phyloP scores from a whole-genome alignment of 2,329 filamentous ascomycete genomes.

The Trichoderma sp. region DNA sequence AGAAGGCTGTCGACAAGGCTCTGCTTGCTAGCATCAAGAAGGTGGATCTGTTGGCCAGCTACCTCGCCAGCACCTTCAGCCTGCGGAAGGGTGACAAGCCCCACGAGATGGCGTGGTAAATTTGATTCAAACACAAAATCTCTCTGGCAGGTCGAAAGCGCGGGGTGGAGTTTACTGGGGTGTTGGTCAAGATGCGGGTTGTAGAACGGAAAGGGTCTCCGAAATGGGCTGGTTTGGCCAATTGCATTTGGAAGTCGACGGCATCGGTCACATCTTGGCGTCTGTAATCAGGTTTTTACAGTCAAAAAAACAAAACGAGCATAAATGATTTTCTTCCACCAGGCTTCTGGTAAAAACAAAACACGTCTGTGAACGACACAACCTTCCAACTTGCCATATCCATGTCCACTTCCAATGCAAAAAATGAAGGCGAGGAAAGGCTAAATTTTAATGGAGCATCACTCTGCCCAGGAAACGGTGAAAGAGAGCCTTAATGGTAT shows the following conservation, averaged over 20 bases:
- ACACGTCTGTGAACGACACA: conserved; percentile 33
- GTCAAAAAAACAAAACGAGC: conserved; percentile 52
- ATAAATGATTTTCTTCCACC: conserved; percentile 36
- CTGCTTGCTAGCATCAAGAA: conserved; percentile 97
- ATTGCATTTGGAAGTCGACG: conserved; percentile 65
- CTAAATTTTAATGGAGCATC: background rate
- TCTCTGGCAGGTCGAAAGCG: conserved; percentile 27
- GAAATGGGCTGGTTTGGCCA: conserved; percentile 58
- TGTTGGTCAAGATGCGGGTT: conserved; percentile 34
- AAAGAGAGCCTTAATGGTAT: background rate
- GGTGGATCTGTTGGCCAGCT: conserved; percentile 88
- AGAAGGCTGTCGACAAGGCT: conserved; percentile 98
- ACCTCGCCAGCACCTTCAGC: conserved; percentile 95
- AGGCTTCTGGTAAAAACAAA: conserved; percentile 28
- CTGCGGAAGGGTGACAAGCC: conserved; percentile 99
- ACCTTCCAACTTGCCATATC: background rate
- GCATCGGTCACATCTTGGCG: conserved; percentile 65
- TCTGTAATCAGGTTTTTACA: conserved; percentile 64
- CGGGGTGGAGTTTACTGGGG: conserved; percentile 17
- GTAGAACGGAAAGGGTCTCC: conserved; percentile 47
- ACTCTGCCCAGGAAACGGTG: background rate
- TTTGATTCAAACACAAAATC: conserved; percentile 29
- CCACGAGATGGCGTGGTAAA: conserved; percentile 99
- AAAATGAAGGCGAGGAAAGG: background rate
- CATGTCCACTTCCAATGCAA: background rate